Evolutionary conservation across 257 asterid species (phyloP).

Genomic region (Coffea canephora): DNA sequence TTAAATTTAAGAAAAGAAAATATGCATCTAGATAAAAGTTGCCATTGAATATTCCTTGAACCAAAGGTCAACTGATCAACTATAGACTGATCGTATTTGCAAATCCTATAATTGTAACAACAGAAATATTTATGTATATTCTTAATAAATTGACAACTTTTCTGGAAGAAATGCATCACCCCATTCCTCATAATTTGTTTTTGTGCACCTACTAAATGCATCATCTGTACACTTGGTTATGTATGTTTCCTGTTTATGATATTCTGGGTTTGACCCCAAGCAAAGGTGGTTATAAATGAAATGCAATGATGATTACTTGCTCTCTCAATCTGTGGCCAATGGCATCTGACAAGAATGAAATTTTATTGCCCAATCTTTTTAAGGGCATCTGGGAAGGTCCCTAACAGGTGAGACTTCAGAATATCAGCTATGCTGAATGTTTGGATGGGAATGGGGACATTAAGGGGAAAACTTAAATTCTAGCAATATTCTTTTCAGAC

Average conservation of each 20-base stretch:
- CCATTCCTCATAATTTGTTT: not conserved
- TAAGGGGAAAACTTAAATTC: not conserved
- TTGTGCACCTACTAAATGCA: not conserved
- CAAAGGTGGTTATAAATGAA: not conserved
- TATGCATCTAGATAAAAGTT: not conserved
- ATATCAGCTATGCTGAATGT: not conserved
- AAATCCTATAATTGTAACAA: not conserved
- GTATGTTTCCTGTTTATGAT: not conserved
- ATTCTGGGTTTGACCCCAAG: not conserved
- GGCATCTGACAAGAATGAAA: not conserved
- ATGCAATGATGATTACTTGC: not conserved
- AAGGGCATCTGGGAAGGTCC: not conserved
- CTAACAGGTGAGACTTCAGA: not conserved
- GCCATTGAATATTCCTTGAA: not conserved
- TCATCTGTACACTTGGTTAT: not conserved
- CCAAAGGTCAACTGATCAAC: not conserved
- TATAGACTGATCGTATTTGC: not conserved
- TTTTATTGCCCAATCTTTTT: not conserved
- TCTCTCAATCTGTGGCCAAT: not conserved
- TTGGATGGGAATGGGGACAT: not conserved
- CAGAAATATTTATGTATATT: not conserved
- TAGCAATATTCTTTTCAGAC: not conserved
- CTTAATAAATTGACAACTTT: not conserved
- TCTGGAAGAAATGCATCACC: not conserved
- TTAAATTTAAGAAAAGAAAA: not conserved